Base-by-base conservation (phyloP, 345 rosid genomes). In the Reutealis trisperma region DNA sequence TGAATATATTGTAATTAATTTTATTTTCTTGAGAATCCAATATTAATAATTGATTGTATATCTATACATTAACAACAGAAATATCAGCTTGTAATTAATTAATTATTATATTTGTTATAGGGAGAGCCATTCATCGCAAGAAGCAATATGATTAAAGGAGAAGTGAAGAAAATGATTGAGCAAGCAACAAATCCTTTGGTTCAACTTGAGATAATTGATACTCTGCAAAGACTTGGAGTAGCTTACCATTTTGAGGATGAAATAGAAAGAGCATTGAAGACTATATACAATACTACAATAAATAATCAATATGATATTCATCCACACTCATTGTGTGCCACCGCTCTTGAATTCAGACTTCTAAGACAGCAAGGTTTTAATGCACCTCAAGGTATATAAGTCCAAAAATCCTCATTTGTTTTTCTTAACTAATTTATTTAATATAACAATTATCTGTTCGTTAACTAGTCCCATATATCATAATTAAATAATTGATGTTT, bases 191-290 rank as follows among this genome's bases (percentile, higher is more conserved):
- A 57, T 32, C 52, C 11, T 51, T 7, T 41, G 14, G 25, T 62
- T 58, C 51, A 57, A 22, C 75, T 81, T 1, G 75, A 70, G 62
- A 24, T 63, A 18, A 52, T 52, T 42, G 75, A 71, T 75, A 15
- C 42, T 13, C 42, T 79, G 67, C 78, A 74, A 42, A 79, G 82
- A 25, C 78, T 79, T 22, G 78, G 78, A 2, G 8, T 79, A 55
- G 69, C 71, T 22, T 70, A 71, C 58, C 75, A 74, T 44, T 79
- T 74, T 55, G 71, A 63, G 44, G 70, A 68, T 47, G 77, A 79
- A 3, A 61, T 67, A n/a, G n/a, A 61, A 24, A 32, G 1, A 19
- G 14, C n/a, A n/a, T 15, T 77, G 37, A 1, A 70, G 41, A 61
- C 2, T 10, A 77, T 70, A 2, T 51, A 22, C 44, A 62, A 41